Conservation (phyloP, 2,329 filamentous ascomycete species). For the Paraphaeosphaeria minitans region DNA sequence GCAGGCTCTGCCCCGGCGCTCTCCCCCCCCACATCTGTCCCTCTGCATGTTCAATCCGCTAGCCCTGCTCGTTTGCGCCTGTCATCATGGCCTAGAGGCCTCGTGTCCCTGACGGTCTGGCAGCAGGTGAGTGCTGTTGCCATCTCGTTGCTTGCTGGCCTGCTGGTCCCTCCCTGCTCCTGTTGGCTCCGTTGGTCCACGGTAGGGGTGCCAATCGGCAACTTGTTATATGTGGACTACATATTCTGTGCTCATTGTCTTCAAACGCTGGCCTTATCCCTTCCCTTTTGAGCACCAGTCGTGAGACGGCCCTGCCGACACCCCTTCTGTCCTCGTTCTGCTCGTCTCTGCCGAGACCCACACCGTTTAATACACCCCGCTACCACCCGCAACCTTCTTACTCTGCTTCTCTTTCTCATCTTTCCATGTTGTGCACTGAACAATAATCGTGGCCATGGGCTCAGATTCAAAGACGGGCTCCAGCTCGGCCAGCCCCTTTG, state of each 20-base stretch:
- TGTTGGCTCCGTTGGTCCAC: slow-evolving; percentile 12
- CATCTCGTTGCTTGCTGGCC: slow-evolving; percentile 31
- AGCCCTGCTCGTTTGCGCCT: slow-evolving; percentile 33
- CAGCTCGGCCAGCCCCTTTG: slow-evolving; percentile 15
- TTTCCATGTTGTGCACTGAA: slow-evolving; percentile 30
- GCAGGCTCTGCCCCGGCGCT: slow-evolving; percentile 17
- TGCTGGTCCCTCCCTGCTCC: slow-evolving; percentile 23
- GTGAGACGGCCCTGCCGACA: slow-evolving; percentile 30
- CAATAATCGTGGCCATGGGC: slow-evolving; percentile 35
- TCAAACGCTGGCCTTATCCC: slow-evolving; percentile 29
- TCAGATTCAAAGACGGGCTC: slow-evolving; percentile 30
- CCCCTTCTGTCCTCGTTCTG: slow-evolving; percentile 35
- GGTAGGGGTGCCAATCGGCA: slow-evolving; percentile 31
- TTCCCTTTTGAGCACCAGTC: slow-evolving; percentile 34
- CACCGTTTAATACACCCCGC: slow-evolving; percentile 31
- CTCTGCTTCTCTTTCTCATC: slow-evolving; percentile 26
- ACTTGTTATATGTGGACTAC: slow-evolving; percentile 32
- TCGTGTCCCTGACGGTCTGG: slow-evolving; percentile 28
- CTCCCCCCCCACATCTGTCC: slow-evolving; percentile 21
- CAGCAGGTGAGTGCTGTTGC: slow-evolving; percentile 36
- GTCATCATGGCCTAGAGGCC: slow-evolving; percentile 34
- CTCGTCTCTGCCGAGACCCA: slow-evolving; percentile 33
- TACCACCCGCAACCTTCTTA: slow-evolving; percentile 17
- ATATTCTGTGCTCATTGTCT: slow-evolving; percentile 22
- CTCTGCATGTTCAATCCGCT: slow-evolving; percentile 27